phyloP scores from a whole-genome alignment of 192 early-diverging fungal species.

The Gonapodya prolifera region DNA sequence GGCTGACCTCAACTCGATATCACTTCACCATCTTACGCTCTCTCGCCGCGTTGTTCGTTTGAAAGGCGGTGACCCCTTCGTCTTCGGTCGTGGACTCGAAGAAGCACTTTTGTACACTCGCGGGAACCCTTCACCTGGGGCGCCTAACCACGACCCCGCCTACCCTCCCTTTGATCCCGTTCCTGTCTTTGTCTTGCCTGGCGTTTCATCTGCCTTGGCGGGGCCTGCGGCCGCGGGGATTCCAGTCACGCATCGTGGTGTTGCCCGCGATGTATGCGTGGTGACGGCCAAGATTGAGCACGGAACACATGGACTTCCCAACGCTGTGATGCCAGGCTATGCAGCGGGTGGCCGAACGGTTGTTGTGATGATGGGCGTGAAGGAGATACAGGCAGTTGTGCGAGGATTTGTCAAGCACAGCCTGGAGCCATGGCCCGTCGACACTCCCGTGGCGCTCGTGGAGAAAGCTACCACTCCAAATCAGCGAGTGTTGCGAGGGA shows the following conservation, averaged over 20 bases:
- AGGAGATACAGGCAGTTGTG: conserved; percentile 34
- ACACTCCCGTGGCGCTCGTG: conserved; percentile 62
- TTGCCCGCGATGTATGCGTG: conserved; percentile 72
- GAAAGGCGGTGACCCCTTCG: conserved; percentile 86
- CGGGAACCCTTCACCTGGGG: neutral
- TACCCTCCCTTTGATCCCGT: neutral
- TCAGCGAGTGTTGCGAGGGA: conserved; percentile 56
- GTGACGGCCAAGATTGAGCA: conserved; percentile 64
- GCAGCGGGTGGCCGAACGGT: conserved; percentile 59
- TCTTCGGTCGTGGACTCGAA: conserved; percentile 87
- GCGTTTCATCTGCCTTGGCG: conserved; percentile 64
- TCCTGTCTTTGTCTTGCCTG: conserved; percentile 49
- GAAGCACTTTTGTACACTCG: conserved; percentile 38
- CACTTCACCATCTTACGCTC: neutral
- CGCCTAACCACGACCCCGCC: neutral
- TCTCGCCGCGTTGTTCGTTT: conserved; percentile 55
- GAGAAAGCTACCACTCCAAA: conserved; percentile 69
- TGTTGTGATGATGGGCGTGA: conserved; percentile 65
- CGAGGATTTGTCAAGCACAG: conserved; percentile 26
- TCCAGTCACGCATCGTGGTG: conserved; percentile 81
- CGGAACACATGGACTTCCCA: conserved; percentile 19
- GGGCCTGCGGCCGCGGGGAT: conserved; percentile 60
- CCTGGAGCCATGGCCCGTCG: conserved; percentile 20
- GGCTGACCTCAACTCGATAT: neutral
- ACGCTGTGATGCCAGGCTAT: conserved; percentile 41